phyloP scores from a whole-genome alignment of 1,284 basidiomycete species.

The Trichosporon sp. region DNA sequence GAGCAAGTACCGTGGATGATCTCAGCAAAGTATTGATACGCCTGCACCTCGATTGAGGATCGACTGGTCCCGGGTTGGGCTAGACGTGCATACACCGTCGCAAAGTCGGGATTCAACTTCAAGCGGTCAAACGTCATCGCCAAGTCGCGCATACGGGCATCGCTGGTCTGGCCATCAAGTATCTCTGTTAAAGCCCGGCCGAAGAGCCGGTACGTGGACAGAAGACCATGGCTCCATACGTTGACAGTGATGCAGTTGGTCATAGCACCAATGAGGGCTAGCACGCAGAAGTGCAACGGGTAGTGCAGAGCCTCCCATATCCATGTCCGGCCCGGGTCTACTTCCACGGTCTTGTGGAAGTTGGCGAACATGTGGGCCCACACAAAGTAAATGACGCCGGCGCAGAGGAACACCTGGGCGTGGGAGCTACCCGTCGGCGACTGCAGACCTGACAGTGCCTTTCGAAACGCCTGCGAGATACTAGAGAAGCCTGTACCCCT shows the following conservation, averaged over 20 bases:
- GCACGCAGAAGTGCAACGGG: slow-evolving; percentile 15
- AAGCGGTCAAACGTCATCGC: slow-evolving; percentile 30
- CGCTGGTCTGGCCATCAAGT: neutral
- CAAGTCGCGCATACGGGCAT: neutral
- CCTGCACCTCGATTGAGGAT: slow-evolving; percentile 21
- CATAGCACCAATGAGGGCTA: slow-evolving; percentile 7
- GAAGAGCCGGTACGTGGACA: neutral
- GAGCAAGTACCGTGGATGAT: neutral
- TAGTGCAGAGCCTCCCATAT: slow-evolving; percentile 26
- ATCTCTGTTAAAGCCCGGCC: neutral
- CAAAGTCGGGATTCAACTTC: slow-evolving; percentile 19
- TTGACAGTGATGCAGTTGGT: neutral
- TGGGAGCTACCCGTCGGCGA: slow-evolving; percentile 20
- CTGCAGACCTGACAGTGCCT: slow-evolving; percentile 25
- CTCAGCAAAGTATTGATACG: neutral
- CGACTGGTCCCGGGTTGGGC: slow-evolving; percentile 2
- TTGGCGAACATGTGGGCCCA: slow-evolving; percentile 31
- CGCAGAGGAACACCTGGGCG: slow-evolving; percentile 29
- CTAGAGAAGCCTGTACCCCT: slow-evolving; percentile 9
- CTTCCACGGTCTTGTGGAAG: slow-evolving; percentile 21
- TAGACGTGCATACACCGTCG: neutral
- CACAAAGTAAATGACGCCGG: slow-evolving; percentile 29
- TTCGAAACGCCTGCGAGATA: slow-evolving; percentile 23
- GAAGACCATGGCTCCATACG: neutral
- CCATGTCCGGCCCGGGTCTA: slow-evolving; percentile 12